These are phyloP conservation scores for Aspergillus quadrilineatus DNA, from an alignment of 2,329 filamentous ascomycete genomes.

Conservation along the genomic window DNA sequence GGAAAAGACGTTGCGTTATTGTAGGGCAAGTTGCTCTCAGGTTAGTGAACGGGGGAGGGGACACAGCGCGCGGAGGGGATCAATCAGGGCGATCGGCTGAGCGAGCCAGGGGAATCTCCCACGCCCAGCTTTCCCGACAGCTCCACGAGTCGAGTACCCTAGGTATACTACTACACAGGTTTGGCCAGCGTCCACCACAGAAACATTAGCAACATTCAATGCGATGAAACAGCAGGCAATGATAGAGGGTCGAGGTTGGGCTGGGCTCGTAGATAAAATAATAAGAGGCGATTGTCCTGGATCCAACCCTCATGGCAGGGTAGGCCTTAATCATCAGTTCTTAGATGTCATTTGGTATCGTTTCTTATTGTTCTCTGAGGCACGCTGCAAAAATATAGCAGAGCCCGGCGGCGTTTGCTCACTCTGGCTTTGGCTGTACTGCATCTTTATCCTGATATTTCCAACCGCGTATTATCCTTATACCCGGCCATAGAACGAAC, in stretches of 20 bases:
- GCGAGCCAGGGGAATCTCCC: constrained; percentile 5
- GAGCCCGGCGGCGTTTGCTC: neutral
- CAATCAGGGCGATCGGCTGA: constrained; percentile 17
- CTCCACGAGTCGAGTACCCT: neutral
- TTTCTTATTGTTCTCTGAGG: too few species aligned
- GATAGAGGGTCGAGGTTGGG: too few species aligned
- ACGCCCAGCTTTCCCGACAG: constrained; percentile 8
- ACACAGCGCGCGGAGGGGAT: constrained; percentile 15
- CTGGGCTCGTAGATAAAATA: too few species aligned
- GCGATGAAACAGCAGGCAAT: too few species aligned
- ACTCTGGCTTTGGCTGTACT: neutral
- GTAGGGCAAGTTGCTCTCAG: constrained; percentile 11
- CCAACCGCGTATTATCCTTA: neutral
- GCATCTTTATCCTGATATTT: neutral
- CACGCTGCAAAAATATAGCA: neutral
- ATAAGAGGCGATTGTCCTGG: too few species aligned
- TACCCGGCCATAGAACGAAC: neutral
- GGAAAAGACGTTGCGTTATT: constrained; percentile 8
- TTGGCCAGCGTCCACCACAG: too few species aligned
- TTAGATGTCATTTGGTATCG: too few species aligned
- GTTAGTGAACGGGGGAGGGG: constrained; percentile 9
- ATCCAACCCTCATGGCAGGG: too few species aligned
- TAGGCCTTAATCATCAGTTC: too few species aligned
- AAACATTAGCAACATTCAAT: too few species aligned
- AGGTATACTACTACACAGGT: neutral